Conservation (phyloP, 192 early-diverging fungal genomes). For the Podila epicladia region DNA sequence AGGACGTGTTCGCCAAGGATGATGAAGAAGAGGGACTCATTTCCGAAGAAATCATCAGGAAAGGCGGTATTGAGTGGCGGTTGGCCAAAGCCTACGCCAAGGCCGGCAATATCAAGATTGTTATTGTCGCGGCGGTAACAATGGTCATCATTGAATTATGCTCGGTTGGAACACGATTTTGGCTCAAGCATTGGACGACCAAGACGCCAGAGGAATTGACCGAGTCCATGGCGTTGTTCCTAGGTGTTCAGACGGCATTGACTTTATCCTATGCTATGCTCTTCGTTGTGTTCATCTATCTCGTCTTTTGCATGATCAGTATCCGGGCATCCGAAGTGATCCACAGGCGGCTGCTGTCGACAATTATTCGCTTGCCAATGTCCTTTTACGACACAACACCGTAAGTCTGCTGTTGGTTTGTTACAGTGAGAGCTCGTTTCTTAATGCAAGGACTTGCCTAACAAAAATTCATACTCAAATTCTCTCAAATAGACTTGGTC, state of each 20-base stretch:
- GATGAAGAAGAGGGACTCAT: conserved; percentile 39
- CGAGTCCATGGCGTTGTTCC: conserved; percentile 20
- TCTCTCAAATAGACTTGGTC: no score
- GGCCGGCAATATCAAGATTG: conserved; percentile 3
- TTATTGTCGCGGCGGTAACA: not conserved
- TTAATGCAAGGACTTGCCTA: conserved; percentile 3
- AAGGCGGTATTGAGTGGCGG: conserved; percentile 30
- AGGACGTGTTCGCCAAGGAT: not conserved
- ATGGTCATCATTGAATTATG: conserved; percentile 8
- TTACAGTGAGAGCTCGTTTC: conserved; percentile 61
- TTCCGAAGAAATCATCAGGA: conserved; percentile 41
- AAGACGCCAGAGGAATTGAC: conserved; percentile 33
- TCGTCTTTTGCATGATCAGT: conserved; percentile 18
- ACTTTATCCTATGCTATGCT: conserved; percentile 9
- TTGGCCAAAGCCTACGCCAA: conserved; percentile 28
- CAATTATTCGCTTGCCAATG: conserved; percentile 65
- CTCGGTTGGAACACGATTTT: conserved; percentile 9
- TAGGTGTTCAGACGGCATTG: conserved; percentile 15
- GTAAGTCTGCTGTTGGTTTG: no score
- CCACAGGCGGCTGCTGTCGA: conserved; percentile 14
- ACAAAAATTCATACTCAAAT: no score
- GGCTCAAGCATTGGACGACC: conserved; percentile 40
- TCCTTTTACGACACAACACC: no score
- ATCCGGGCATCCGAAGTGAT: conserved; percentile 38
- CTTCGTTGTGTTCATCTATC: conserved; percentile 16